Evolutionary conservation across 2,329 filamentous ascomycete genomes (phyloP), one percentile per base, ranked within the genome.

Genomic region (Hawksworthiomyces lignivorus): DNA sequence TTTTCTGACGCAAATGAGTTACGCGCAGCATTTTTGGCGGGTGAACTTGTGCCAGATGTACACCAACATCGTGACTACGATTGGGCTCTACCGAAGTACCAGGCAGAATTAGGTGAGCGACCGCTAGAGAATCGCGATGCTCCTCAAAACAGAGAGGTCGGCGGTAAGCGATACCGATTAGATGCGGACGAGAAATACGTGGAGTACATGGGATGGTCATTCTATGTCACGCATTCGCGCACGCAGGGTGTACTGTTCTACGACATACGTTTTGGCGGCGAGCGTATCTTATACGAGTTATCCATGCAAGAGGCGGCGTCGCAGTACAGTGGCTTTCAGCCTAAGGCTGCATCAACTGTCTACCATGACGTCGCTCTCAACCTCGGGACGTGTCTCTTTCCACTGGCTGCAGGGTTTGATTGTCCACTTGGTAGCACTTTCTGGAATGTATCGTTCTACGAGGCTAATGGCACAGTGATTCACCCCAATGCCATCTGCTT

Each of bases 151-250:
- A 49, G 62, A 12, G 61, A 63, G 48, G 46, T 63, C 3, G 61
- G 60, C 3, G 63, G 63, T 24, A 64, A 63, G 47, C 57, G 63
- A 3, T 66, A 66, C 53, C 58, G 55, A 37, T 39, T 75, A 12
- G 72, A 75, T 47, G 42, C 48, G 21, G 54, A 65, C 27, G 53
- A 69, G 44, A 60, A 63, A 37, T 75, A 68, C 47, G 61, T 76
- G 27, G 66, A 68, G 44, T 75, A 67, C 62, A 67, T 75, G 56
- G 70, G 68, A 15, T 76, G 69, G 57, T 61, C 63, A 4, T 74
- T 75, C 54, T 75, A 72, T 54, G 56, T 73, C 18, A 56, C 63
- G 10, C 66, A 63, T 47, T 61, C 61, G 6, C 63, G 63, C 30
- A 58, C 64, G 3, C 62, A 67, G 2, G 71, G 69, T 1, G 48